Evolutionary conservation across 768 basidiomycete species (phyloP).

Genomic region (Pleurotus pulmonarius): DNA sequence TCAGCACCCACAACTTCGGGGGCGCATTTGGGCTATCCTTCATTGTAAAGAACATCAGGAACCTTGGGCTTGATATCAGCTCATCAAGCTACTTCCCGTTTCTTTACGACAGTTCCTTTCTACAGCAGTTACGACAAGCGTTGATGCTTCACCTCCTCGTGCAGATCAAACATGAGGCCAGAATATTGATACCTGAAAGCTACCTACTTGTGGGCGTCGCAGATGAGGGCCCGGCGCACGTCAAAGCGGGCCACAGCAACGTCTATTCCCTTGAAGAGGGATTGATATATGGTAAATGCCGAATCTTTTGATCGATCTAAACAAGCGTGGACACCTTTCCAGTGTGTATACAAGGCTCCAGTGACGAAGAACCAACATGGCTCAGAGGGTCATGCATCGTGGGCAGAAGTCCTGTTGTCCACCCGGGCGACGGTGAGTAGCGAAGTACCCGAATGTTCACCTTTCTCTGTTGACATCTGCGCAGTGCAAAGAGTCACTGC

Average conservation of each 20-base stretch:
- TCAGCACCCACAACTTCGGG: slow-evolving; percentile 46
- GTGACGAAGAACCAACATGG: slow-evolving; percentile 46
- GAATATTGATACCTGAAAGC: slow-evolving; percentile 67
- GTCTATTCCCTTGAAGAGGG: slow-evolving; percentile 52
- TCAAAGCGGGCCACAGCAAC: slow-evolving; percentile 41
- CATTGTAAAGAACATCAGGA: slow-evolving; percentile 46
- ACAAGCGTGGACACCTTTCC: not conserved
- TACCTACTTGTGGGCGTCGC: slow-evolving; percentile 76
- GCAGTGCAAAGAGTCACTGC: slow-evolving; percentile 68
- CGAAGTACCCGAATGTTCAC: not conserved
- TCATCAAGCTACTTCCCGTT: slow-evolving; percentile 18
- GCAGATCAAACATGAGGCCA: slow-evolving; percentile 71
- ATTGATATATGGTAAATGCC: slow-evolving; percentile 58
- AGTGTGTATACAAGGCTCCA: slow-evolving; percentile 60
- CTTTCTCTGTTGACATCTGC: slow-evolving; percentile 2
- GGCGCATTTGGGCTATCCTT: slow-evolving; percentile 43
- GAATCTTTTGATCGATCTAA: slow-evolving; percentile 11
- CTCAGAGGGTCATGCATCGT: slow-evolving; percentile 60
- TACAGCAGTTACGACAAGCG: slow-evolving; percentile 53
- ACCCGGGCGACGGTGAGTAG: slow-evolving; percentile 66
- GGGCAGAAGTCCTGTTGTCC: slow-evolving; percentile 69
- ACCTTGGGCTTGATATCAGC: slow-evolving; percentile 44
- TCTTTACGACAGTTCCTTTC: slow-evolving; percentile 52
- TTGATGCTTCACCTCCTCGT: slow-evolving; percentile 64
- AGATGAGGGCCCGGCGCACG: slow-evolving; percentile 75